Evolutionary conservation across 495 filamentous ascomycete genomes (phyloP), one percentile per base, ranked within the genome.

Genomic region (Hyphodiscus hymeniophilus): DNA sequence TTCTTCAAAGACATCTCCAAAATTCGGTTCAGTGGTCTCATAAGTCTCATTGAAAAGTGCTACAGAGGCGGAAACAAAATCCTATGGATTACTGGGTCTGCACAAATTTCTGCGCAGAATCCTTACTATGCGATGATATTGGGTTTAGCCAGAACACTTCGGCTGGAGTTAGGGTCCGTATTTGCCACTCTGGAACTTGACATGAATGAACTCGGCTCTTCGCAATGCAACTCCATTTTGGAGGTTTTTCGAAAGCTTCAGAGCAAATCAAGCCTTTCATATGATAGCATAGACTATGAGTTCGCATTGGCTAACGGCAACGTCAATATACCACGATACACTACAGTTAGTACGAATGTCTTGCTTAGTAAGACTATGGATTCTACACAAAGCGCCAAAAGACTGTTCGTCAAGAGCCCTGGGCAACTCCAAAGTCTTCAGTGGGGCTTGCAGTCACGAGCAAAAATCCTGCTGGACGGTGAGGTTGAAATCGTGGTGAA

Each of bases 131-230:
- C 56, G 4, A 6, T 64, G 15, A 50, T 66, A 0, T 32, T 69
- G 7, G 42, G 42, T 13, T 15, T 45, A n/a, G 60, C 63, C 2
- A 55, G 73, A 10, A 65, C 65, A 8, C 31, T 70, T 0, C 66
- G 71, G 7, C 47, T 49, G 0, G 72, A 75, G 50, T 17, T 66
- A 12, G 10, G 47, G 1, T 11, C 22, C n/a, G 8, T 15, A 2
- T 32, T 51, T 15, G 11, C 38, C 8, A 34, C 40, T 18, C 41
- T 51, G 39, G 48, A 51, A 16, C 12, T 48, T 7, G 38, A 41
- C 21, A 5, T 23, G 13, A 41, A 3, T 41, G 38, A 41, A 2
- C 15, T 17, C 4, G 20, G 38, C 30, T n/a, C n/a, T 7, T 33
- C 30, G 7, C n/a, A 8, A n/a, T 33, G 30, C 8, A 33, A 33